Base-by-base conservation (phyloP, 2,329 filamentous ascomycete species). In the Ambrosiella cleistominuta region DNA sequence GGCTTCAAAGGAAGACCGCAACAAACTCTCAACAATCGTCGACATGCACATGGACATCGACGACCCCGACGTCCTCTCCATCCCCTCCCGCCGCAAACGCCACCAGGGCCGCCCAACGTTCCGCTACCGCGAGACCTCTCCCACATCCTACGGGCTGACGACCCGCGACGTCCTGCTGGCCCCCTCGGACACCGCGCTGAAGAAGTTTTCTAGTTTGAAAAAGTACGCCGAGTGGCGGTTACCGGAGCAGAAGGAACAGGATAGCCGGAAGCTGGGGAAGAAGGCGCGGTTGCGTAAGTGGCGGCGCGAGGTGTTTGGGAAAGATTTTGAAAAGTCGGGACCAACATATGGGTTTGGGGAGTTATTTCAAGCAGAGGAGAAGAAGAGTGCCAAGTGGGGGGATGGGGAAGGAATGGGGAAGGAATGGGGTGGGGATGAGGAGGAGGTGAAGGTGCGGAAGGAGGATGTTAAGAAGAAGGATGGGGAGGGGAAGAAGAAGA, bases 91-190 rank as follows among this genome's bases (percentile, higher is more conserved):
- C 54, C 59, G 59, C 52, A 59, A 61, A 27, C 54, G 56, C 49
- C 52, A 57, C 6, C 60, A 57, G 13, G 56, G 57, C 3, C 61
- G 61, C 50, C 67, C 72, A 35, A 71, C 73, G 44, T 98, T 98
- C 80, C 85, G 87, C 59, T 98, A 98, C 74, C 87, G 93, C 66
- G 90, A 96, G 68, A 95, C 91, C 1, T 94, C 88, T 0, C 91
- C 93, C 0, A 84, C 85, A 58, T 81, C 85, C 11, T 98, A 95
- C 67, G 93, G 93, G 60, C 81, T 98, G 66, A 95, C 88, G 0
- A 76, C 90, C 1, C 80, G 83, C 61, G 93, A 98, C 70, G 97
- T 98, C 64, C 79, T 98, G 39, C 77, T 84, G 67, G 88, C 95
- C 63, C 88, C 90, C 0, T 85, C 85, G 50, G 93, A 98, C 71